Percentiles rank a stretch among this genome's conserved stretches.
phyloP scores from a whole-genome alignment of 2,329 filamentous ascomycete species.

The Penicillium sp. region DNA sequence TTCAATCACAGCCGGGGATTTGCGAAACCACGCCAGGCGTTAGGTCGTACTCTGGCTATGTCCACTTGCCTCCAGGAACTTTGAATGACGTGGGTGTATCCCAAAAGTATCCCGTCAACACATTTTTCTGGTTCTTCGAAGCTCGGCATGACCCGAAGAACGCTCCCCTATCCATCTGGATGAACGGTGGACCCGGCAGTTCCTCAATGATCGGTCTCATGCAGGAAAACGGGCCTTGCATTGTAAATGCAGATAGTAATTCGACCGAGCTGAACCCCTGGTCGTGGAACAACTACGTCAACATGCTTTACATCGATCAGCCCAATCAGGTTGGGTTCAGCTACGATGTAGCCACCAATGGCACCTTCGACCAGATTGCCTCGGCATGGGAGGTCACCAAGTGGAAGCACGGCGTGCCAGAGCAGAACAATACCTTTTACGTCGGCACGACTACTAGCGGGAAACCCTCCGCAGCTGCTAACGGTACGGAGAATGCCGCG shows the following conservation, averaged over 20 bases:
- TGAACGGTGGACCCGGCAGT: constrained; percentile 67
- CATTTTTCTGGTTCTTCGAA: constrained; percentile 71
- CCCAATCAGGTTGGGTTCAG: constrained; percentile 66
- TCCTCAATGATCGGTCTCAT: constrained; percentile 64
- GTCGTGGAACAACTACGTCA: constrained; percentile 68
- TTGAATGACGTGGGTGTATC: constrained; percentile 46
- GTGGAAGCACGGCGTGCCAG: constrained; percentile 39
- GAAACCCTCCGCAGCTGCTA: constrained; percentile 53
- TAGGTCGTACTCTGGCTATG: constrained; percentile 65
- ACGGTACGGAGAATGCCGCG: constrained; percentile 60
- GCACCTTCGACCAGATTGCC: constrained; percentile 43
- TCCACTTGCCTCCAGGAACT: constrained; percentile 60
- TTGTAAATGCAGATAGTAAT: constrained; percentile 59
- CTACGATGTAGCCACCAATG: constrained; percentile 55
- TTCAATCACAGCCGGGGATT: constrained; percentile 48
- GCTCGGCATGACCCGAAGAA: constrained; percentile 58
- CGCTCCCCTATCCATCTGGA: constrained; percentile 66
- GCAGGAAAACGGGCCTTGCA: constrained; percentile 60
- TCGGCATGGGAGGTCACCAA: constrained; percentile 34
- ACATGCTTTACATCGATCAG: constrained; percentile 75
- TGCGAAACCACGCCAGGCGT: constrained; percentile 65
- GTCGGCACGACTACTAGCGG: constrained; percentile 60
- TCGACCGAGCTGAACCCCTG: constrained; percentile 61
- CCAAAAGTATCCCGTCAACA: constrained; percentile 65
- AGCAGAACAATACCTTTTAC: constrained; percentile 60